A percentile compares a stretch with the other conserved stretches of the same genome.
phyloP scores from a whole-genome alignment of 2,329 filamentous ascomycete species.

The Fusarium buharicum region DNA sequence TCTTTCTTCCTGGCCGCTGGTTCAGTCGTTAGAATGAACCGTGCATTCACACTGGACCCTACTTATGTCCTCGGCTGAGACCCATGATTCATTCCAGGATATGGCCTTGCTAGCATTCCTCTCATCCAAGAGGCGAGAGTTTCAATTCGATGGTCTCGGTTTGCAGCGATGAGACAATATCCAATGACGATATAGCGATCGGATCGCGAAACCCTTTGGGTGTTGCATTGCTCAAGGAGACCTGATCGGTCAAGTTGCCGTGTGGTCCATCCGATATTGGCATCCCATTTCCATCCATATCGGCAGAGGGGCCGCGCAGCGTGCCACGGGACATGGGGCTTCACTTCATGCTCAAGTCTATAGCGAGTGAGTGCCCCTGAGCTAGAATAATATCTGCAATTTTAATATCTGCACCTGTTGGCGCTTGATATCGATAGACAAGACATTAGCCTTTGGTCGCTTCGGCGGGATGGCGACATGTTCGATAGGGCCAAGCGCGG shows the following conservation, averaged over 20 bases:
- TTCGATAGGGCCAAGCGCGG: constrained; percentile 36
- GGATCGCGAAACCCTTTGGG: constrained; percentile 23
- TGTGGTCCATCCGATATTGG: neutral
- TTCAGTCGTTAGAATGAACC: no score
- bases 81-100: neutral
- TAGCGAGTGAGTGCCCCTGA: constrained; percentile 36
- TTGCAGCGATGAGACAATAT: constrained; percentile 9
- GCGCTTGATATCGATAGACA: constrained; percentile 35
- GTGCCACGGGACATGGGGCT: constrained; percentile 35
- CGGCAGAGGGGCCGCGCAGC: constrained; percentile 18
- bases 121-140: neutral
- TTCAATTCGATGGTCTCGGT: constrained; percentile 3
- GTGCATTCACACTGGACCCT: constrained; percentile 16
- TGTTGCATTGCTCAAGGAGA: neutral
- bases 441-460: constrained; percentile 30
- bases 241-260: constrained; percentile 6
- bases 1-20: constrained; percentile 7
- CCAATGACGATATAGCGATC: constrained; percentile 15
- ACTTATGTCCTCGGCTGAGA: constrained; percentile 6
- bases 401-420: constrained; percentile 16
- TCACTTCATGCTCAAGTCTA: neutral
- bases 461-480: constrained; percentile 38
- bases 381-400: constrained; percentile 33
- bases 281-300: neutral
- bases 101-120: constrained; percentile 15